phyloP scores from a whole-genome alignment of 2,329 filamentous ascomycete genomes.

The Phyllosticta paracitricarpa region DNA sequence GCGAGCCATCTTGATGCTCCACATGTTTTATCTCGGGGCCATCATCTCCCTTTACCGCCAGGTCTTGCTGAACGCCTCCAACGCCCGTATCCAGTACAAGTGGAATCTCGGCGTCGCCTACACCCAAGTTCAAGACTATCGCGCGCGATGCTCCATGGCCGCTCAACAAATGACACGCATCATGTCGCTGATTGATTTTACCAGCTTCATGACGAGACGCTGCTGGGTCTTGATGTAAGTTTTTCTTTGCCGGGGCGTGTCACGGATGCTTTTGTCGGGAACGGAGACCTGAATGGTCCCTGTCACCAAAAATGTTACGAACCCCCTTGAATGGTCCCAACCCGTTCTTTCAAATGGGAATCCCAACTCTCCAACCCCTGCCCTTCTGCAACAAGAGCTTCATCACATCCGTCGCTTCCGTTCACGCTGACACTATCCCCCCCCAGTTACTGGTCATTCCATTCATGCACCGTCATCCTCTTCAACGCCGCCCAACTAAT shows the following conservation, averaged over 20 bases:
- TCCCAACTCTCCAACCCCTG: no score
- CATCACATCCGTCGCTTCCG: neutral
- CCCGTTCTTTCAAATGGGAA: no score
- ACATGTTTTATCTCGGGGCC: constrained; percentile 28
- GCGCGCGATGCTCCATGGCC: constrained; percentile 24
- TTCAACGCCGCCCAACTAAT: constrained; percentile 26
- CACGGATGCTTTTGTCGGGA: neutral
- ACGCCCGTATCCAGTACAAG: constrained; percentile 14
- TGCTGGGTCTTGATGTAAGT: constrained; percentile 30
- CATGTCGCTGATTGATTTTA: constrained; percentile 23
- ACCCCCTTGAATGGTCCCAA: no score
- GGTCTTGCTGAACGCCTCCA: constrained; percentile 23
- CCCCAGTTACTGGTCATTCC: constrained; percentile 27
- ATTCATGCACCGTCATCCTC: constrained; percentile 24
- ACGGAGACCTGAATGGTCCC: neutral
- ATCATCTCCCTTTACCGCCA: constrained; percentile 27
- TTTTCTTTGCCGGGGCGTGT: neutral
- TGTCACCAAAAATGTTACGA: no score
- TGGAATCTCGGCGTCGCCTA: constrained; percentile 18
- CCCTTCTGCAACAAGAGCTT: no score
- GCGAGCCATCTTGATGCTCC: constrained; percentile 28
- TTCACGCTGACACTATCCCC: neutral
- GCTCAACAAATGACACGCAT: constrained; percentile 27
- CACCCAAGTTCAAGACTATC: constrained; percentile 20
- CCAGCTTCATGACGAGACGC: constrained; percentile 24